Evolutionary conservation across 805 yeast species (phyloP).

Genomic region (Kodamaea kakaduensis): DNA sequence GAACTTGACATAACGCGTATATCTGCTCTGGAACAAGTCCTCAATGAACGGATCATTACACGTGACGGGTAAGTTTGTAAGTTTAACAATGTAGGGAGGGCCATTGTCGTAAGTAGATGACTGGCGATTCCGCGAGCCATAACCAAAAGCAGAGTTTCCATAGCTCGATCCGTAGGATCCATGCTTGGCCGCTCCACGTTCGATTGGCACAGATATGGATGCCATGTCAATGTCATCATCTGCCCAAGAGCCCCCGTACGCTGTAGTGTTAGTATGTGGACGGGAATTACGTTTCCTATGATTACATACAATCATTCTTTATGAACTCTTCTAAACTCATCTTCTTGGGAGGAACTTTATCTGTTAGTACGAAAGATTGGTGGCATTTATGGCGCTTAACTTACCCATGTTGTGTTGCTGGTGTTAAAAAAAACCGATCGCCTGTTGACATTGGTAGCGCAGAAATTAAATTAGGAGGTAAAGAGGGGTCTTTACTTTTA

Average conservation of each 20-base stretch:
- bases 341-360: conserved; percentile 39
- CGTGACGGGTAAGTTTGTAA: conserved; percentile 55
- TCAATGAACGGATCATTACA: conserved; percentile 49
- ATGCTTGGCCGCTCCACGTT: conserved; percentile 12
- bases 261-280: conserved; percentile 23
- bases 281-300: neutral
- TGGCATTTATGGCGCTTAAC: conserved; percentile 1
- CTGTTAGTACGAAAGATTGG: conserved; percentile 11
- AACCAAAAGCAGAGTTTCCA: conserved; percentile 1
- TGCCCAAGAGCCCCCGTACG: conserved; percentile 47
- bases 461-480: too few species aligned
- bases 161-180: conserved; percentile 1
- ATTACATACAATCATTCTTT: conserved; percentile 41
- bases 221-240: conserved; percentile 44
- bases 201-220: conserved; percentile 44
- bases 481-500: too few species aligned
- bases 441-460: conserved; percentile 4
- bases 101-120: conserved; percentile 18
- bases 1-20: conserved; percentile 52
- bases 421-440: neutral
- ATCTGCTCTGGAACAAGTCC: conserved; percentile 62
- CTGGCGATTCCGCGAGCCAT: conserved; percentile 7
- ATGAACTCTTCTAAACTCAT: conserved; percentile 45
- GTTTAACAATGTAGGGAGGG: conserved; percentile 66
- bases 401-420: conserved; percentile 5